Evolutionary conservation across 2,329 filamentous ascomycete genomes (phyloP).

Genomic region (Pleomassaria siparia): DNA sequence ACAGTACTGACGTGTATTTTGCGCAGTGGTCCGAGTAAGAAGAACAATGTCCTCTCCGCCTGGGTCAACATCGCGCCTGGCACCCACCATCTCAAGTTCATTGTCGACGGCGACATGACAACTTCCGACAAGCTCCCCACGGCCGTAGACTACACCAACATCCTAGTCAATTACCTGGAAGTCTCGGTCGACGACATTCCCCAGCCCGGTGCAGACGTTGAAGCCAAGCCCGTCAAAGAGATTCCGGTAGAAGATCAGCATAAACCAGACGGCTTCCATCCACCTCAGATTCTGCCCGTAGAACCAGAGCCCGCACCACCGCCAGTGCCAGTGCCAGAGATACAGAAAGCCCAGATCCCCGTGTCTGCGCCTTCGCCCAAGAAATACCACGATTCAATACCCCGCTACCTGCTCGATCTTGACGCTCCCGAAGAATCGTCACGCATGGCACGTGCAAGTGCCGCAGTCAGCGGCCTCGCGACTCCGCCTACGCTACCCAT

Average conservation of each 20-base stretch:
- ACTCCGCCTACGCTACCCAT: slow-evolving; percentile 83
- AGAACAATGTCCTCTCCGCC: slow-evolving; percentile 67
- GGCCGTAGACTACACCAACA: slow-evolving; percentile 96
- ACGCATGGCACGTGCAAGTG: slow-evolving; percentile 71
- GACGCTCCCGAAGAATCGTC: slow-evolving; percentile 80
- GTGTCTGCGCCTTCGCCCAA: slow-evolving; percentile 48
- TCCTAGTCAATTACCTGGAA: slow-evolving; percentile 97
- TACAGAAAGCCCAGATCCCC: slow-evolving; percentile 28
- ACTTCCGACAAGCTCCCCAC: slow-evolving; percentile 86
- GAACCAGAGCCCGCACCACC: slow-evolving; percentile 38
- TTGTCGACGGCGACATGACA: slow-evolving; percentile 91
- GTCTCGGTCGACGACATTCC: slow-evolving; percentile 74
- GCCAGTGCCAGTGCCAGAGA: slow-evolving; percentile 26
- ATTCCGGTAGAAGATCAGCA: slow-evolving; percentile 29
- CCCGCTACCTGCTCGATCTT: slow-evolving; percentile 81
- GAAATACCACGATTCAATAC: slow-evolving; percentile 72
- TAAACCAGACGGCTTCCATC: slow-evolving; percentile 27
- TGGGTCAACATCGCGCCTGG: slow-evolving; percentile 84
- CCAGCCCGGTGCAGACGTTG: slow-evolving; percentile 18
- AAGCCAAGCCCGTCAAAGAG: slow-evolving; percentile 21
- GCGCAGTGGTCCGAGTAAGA: slow-evolving; percentile 43
- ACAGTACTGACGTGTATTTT: slow-evolving; percentile 28
- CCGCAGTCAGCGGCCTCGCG: slow-evolving; percentile 76
- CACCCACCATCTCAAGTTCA: slow-evolving; percentile 94
- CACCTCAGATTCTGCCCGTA: slow-evolving; percentile 46